These are phyloP conservation scores for Corrigiola litoralis DNA, from an alignment of 179 eudicot species.

Conservation along the genomic window DNA sequence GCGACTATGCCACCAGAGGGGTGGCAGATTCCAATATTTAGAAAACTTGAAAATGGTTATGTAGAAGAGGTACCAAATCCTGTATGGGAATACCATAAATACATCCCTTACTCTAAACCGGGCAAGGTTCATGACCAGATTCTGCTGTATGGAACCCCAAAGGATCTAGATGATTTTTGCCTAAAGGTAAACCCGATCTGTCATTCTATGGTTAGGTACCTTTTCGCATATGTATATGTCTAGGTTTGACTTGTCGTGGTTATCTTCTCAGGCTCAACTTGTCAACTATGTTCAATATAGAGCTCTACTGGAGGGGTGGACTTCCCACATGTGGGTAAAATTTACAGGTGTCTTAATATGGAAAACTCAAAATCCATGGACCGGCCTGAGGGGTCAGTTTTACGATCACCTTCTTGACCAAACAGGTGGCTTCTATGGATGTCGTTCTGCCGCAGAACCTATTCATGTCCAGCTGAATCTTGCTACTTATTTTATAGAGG, in stretches of 20 bases:
- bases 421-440: conserved; percentile 95
- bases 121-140: conserved; percentile 82
- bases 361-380: conserved; percentile 98
- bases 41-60: conserved; percentile 49
- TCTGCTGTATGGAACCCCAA: conserved; percentile 68
- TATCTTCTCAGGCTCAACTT: conserved; percentile 72
- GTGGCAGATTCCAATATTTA: conserved; percentile 80
- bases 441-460: conserved; percentile 95
- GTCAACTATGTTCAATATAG: conserved; percentile 89
- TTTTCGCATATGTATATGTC: background rate
- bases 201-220: background rate
- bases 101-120: conserved; percentile 95
- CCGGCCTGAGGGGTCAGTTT: conserved; percentile 96
- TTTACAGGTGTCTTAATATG: conserved; percentile 92
- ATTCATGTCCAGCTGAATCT: conserved; percentile 95
- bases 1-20: conserved; percentile 94
- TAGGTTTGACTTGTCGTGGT: conserved; percentile 9
- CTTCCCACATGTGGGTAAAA: conserved; percentile 96
- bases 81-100: conserved; percentile 88
- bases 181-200: conserved; percentile 49
- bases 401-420: conserved; percentile 97
- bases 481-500: conserved; percentile 74
- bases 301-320: conserved; percentile 94
- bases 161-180: conserved; percentile 90
- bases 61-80: conserved; percentile 86